A percentile compares a stretch with the other conserved stretches of the same genome.
phyloP scores from a whole-genome alignment of 192 early-diverging fungal genomes.

The Umbelopsis vinacea region DNA sequence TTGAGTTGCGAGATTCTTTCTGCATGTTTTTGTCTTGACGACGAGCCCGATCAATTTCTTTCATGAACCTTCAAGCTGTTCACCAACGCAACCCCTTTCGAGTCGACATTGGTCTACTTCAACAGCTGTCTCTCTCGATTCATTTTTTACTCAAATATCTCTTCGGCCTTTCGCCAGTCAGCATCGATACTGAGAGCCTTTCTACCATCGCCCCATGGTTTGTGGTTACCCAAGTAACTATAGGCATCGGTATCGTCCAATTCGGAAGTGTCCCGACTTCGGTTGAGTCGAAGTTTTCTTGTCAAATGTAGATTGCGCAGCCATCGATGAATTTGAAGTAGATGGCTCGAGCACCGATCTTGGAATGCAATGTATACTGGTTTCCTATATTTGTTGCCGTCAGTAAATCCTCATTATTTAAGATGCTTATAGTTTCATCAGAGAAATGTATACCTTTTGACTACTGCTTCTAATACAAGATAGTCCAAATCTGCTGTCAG shows the following conservation, averaged over 20 bases:
- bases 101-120: no score
- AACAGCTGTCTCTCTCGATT: no score
- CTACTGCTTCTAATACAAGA: conserved; percentile 26
- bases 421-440: neutral
- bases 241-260: conserved; percentile 23
- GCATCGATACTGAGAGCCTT: conserved; percentile 24
- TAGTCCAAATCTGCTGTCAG: conserved; percentile 43
- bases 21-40: no score
- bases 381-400: conserved; percentile 9
- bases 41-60: no score
- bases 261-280: neutral
- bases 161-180: conserved; percentile 27
- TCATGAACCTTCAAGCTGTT: no score
- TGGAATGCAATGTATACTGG: conserved; percentile 39
- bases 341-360: conserved; percentile 28
- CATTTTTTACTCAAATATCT: neutral
- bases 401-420: neutral
- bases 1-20: no score
- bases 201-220: conserved; percentile 23
- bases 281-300: conserved; percentile 34
- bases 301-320: conserved; percentile 28
- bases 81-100: no score
- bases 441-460: conserved; percentile 23
- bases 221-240: conserved; percentile 39
- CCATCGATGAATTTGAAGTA: conserved; percentile 36